Evolutionary conservation across 345 rosid genomes (phyloP).

Genomic region (Ceriops zippeliana): DNA sequence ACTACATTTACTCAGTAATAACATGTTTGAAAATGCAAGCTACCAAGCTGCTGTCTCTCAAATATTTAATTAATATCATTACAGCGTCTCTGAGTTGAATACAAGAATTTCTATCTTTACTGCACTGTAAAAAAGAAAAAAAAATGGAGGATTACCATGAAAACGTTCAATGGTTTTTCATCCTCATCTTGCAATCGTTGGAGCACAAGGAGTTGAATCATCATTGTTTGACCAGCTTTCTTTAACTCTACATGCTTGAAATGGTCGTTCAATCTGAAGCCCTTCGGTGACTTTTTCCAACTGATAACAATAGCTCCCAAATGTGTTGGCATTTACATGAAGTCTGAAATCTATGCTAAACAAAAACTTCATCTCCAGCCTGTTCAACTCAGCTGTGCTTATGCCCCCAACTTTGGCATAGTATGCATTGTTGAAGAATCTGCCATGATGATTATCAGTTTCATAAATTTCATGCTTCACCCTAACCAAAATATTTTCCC

Average conservation of each 20-base stretch:
- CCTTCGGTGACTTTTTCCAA: constrained; percentile 51
- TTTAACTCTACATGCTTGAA: constrained; percentile 49
- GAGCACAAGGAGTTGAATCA: constrained; percentile 45
- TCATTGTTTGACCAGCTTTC: constrained; percentile 55
- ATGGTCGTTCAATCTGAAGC: constrained; percentile 46
- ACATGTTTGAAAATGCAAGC: not conserved
- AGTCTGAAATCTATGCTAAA: constrained; percentile 80
- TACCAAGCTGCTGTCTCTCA: constrained; percentile 10
- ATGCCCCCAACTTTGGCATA: constrained; percentile 93
- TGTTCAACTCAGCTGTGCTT: constrained; percentile 72
- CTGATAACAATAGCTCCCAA: constrained; percentile 51
- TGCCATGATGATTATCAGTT: constrained; percentile 17
- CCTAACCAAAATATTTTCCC: not conserved
- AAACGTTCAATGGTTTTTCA: constrained; percentile 14
- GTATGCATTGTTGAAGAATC: constrained; percentile 84
- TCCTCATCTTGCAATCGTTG: constrained; percentile 46
- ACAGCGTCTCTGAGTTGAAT: constrained; percentile 6
- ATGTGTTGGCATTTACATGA: constrained; percentile 61
- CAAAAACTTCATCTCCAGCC: constrained; percentile 77
- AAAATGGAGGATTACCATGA: constrained; percentile 13
- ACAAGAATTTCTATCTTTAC: constrained; percentile 12
- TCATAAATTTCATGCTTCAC: no score
- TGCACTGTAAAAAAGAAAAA: constrained; percentile 1
- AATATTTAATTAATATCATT: constrained; percentile 9
- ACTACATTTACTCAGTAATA: constrained; percentile 4